A percentile compares a stretch with the other conserved stretches of the same genome.
Conservation (phyloP, 768 basidiomycete genomes). For the Russula ochroleuca region DNA sequence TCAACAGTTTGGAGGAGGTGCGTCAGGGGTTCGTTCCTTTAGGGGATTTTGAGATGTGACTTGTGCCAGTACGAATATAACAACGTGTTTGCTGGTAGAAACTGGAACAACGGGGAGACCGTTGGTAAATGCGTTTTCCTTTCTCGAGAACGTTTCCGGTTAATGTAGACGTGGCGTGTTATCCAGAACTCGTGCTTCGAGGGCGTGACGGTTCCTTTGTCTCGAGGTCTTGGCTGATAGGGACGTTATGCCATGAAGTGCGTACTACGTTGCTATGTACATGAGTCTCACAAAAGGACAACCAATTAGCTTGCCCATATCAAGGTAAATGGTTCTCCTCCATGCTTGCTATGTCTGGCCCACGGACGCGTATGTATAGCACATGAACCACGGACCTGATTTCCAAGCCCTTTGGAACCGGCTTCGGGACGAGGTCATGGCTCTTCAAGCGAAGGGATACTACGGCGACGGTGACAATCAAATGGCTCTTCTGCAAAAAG, state of each 20-base stretch:
- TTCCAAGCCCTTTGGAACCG: conserved; percentile 74
- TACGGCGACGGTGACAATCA: conserved; percentile 66
- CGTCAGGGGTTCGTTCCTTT: conserved; percentile 11
- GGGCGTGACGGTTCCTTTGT: conserved; percentile 56
- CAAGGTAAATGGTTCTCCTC: conserved; percentile 44
- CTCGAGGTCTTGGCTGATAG: conserved; percentile 64
- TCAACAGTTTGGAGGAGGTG: conserved; percentile 84
- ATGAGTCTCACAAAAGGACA: background rate
- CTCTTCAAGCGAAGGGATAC: conserved; percentile 70
- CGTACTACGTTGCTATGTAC: conserved; percentile 21
- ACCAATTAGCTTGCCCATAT: conserved; percentile 70
- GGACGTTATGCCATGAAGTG: conserved; percentile 82
- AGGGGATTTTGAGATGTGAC: background rate
- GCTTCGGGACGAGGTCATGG: conserved; percentile 59
- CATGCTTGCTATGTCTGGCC: background rate
- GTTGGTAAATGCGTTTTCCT: conserved; percentile 47
- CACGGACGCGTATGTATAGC: conserved; percentile 39
- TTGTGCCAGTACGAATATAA: conserved; percentile 67
- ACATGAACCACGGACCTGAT: conserved; percentile 73
- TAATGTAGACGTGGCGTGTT: background rate
- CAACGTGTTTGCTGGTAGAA: conserved; percentile 71
- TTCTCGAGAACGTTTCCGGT: conserved; percentile 12
- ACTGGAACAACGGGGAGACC: conserved; percentile 82
- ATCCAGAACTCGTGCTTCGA: conserved; percentile 68
- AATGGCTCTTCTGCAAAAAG: background rate